Base-by-base conservation (phyloP, 768 basidiomycete species). In the Rossbeevera mucosa region DNA sequence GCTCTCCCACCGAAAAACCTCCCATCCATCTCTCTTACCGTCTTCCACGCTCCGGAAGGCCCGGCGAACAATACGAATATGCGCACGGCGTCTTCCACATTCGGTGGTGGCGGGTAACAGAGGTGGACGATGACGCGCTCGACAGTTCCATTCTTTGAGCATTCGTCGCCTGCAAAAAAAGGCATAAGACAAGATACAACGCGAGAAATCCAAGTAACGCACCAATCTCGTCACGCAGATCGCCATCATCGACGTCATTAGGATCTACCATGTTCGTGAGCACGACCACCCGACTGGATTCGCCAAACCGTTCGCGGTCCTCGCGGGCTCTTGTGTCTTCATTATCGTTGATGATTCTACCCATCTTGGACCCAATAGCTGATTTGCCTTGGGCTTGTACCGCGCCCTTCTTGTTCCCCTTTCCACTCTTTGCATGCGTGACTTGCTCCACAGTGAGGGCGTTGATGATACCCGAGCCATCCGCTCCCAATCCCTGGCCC, bases 1-100 rank as follows among this genome's bases (percentile, higher is more conserved):
- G 79, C 78, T 57, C 86, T 77, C 9, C 95, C 95, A 12, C 89
- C 94, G 64, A 97, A 98, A 65, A 81, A 95, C 25, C 94, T 78
- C 20, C 93, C 95, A 61, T 98, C 92, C 48, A 97, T 76, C 66
- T 95, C 93, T 44, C 92, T 81, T 2, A 94, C 91, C 0, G 92
- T 94, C 70, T 92, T 91, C 94, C 94, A 98, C 6, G 94, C 95
- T 11, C 92, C 95, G 0, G 80, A 94, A 5, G 91, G 90, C 1
- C 94, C 95, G 0, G 85, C 83, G 62, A 95, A 98, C 48, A 89
- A 73, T 14, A 97, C 87, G 64, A 96, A 98, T 49, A 97, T 86
- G 47, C 94, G 85, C 4, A 96, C 87, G 1, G 86, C 83, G n/a
- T 92, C 87, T n/a, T 85, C 83, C 2, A 81, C 75, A 44, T 85